Percentiles rank a stretch among this genome's conserved stretches.
Evolutionary conservation across 2,329 filamentous ascomycete species (phyloP).

Genomic region (Corinectria fuckeliana): DNA sequence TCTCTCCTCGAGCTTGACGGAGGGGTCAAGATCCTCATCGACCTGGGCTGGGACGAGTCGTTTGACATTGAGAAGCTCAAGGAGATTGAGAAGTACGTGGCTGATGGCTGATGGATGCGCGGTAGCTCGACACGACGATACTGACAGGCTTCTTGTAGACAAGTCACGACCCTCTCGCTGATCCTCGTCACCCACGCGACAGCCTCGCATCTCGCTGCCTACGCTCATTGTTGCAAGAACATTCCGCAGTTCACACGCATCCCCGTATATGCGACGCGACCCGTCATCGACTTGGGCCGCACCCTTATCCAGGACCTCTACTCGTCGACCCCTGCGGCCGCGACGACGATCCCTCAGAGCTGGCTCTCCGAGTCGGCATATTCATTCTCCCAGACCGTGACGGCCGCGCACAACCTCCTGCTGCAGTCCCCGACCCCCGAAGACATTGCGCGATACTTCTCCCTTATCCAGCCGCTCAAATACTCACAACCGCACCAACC

Average conservation of each 20-base stretch:
- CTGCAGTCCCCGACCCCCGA: slow-evolving; percentile 77
- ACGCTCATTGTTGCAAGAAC: slow-evolving; percentile 96
- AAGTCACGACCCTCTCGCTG: slow-evolving; percentile 89
- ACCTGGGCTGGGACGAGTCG: slow-evolving; percentile 93
- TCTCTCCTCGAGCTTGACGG: slow-evolving; percentile 97
- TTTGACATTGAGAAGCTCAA: slow-evolving; percentile 84
- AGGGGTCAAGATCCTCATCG: slow-evolving; percentile 92
- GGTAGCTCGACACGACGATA: slow-evolving; percentile 1
- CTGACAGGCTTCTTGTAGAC: slow-evolving; percentile 57
- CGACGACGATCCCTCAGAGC: slow-evolving; percentile 77
- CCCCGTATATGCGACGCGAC: slow-evolving; percentile 91
- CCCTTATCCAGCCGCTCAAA: slow-evolving; percentile 87
- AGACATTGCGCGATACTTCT: slow-evolving; percentile 93
- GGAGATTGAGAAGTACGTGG: slow-evolving; percentile 85
- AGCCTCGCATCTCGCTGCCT: slow-evolving; percentile 87
- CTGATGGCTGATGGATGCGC: neutral
- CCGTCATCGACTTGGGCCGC: slow-evolving; percentile 90
- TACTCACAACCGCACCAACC: slow-evolving; percentile 97
- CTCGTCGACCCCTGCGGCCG: slow-evolving; percentile 83
- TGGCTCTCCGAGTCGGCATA: slow-evolving; percentile 72
- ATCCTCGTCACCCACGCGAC: slow-evolving; percentile 96
- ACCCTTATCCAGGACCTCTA: slow-evolving; percentile 93
- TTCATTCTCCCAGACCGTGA: slow-evolving; percentile 58
- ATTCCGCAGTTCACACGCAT: slow-evolving; percentile 91
- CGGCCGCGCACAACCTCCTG: slow-evolving; percentile 61